Base-by-base conservation (phyloP, 495 filamentous ascomycete genomes). In the Hypoxylon fragiforme region DNA sequence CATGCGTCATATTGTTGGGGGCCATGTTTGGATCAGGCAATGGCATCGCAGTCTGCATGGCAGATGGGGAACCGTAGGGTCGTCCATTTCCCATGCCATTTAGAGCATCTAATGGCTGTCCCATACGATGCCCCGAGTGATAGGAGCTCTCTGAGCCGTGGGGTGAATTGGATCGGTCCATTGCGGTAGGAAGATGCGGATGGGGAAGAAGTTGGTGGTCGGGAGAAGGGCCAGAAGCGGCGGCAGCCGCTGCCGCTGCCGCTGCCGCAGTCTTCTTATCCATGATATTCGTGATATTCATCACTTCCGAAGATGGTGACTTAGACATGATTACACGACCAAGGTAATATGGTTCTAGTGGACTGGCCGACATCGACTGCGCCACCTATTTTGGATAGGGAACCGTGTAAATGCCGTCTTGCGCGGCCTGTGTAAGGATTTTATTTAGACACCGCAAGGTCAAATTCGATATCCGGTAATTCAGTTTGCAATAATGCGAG, bases 211-310 rank as follows among this genome's bases (percentile, higher is more conserved):
- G 80, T 56, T 83, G 81, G 34, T 83, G 77, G 72, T 63, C 75
- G 60, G 67, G 81, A 71, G 47, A 62, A 37, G 46, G 62, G 18
- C 43, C 67, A 1, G 63, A 64, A 34, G 31, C 31, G 5, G n/a
- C n/a, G 3, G 31, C 63, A 12, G 56, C 57, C 18, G 57, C 60
- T 0, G 57, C 77, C 46, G 80, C 76, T 51, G 73, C 66, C 15
- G 78, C 79, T 47, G 77, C 74, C 66, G 81, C 78, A 57, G 76
- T 78, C 72, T 86, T 86, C 51, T 78, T 76, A 60, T 86, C 85
- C 55, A 88, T 67, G 58, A 88, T 85, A 62, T 82, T 83, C 62
- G 83, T 84, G 73, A 88, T 85, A 69, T 88, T 83, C 85, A 88
- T 88, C 52, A 68, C 62, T 6, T 64, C 65, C 0, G 63, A 64